Conservation (phyloP, 2,329 filamentous ascomycete species). For the Cladorrhinum sp. region DNA sequence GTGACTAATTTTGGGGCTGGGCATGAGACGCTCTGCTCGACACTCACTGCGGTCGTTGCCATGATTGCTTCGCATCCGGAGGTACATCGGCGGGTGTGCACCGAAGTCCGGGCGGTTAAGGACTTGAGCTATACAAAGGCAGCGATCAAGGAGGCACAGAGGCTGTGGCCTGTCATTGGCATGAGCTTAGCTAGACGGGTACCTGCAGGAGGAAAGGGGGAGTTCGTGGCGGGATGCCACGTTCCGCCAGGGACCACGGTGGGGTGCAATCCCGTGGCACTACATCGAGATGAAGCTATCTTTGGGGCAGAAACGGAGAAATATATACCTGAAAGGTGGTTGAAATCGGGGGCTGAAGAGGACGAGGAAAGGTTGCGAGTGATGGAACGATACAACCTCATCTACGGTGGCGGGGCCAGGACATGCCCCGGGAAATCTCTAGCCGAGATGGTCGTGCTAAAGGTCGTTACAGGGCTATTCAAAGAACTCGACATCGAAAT, state of each 20-base stretch:
- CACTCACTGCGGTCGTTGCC: slow-evolving; percentile 47
- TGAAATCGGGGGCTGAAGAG: slow-evolving; percentile 27
- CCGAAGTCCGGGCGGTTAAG: slow-evolving; percentile 29
- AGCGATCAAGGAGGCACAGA: slow-evolving; percentile 50
- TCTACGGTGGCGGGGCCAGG: slow-evolving; percentile 51
- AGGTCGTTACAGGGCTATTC: slow-evolving; percentile 42
- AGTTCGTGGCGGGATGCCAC: slow-evolving; percentile 38
- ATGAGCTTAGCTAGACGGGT: slow-evolving; percentile 50
- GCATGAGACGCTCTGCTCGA: slow-evolving; percentile 54
- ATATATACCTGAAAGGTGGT: slow-evolving; percentile 50
- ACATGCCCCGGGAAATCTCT: slow-evolving; percentile 51
- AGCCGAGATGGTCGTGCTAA: slow-evolving; percentile 49
- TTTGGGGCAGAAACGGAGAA: slow-evolving; percentile 45
- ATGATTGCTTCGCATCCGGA: slow-evolving; percentile 42
- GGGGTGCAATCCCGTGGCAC: slow-evolving; percentile 47
- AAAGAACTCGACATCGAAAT: slow-evolving; percentile 44
- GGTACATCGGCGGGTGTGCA: slow-evolving; percentile 33
- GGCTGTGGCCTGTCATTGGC: slow-evolving; percentile 49
- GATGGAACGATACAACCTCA: slow-evolving; percentile 50
- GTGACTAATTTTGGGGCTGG: slow-evolving; percentile 56
- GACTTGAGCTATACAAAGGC: slow-evolving; percentile 40
- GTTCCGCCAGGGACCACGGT: slow-evolving; percentile 48
- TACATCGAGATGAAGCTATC: slow-evolving; percentile 50
- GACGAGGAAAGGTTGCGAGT: slow-evolving; percentile 27
- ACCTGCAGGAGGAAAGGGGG: slow-evolving; percentile 31